Conservation (phyloP, 2,329 filamentous ascomycete genomes). For the Coleophoma eucalyptorum region DNA sequence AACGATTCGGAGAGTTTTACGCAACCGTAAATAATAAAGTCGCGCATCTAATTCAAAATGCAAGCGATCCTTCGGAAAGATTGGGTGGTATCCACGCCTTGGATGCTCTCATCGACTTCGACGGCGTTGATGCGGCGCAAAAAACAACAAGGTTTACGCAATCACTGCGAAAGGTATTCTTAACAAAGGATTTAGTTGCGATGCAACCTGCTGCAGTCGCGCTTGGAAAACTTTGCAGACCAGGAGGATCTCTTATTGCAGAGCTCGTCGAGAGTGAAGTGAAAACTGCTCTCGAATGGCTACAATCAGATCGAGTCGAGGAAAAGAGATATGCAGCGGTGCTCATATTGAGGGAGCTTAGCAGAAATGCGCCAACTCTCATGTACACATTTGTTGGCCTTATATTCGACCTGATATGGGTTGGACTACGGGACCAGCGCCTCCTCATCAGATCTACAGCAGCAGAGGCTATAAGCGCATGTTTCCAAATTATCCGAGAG, state of each 20-base stretch:
- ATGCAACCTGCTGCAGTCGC: constrained; percentile 89
- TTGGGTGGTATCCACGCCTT: constrained; percentile 90
- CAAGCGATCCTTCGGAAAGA: constrained; percentile 81
- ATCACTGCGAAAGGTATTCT: constrained; percentile 81
- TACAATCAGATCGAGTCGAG: constrained; percentile 92
- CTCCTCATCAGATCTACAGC: constrained; percentile 90
- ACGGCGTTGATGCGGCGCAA: constrained; percentile 86
- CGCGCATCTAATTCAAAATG: constrained; percentile 74
- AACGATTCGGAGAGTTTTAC: constrained; percentile 73
- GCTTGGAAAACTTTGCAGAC: constrained; percentile 84
- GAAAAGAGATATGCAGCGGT: constrained; percentile 91
- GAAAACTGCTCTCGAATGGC: constrained; percentile 92
- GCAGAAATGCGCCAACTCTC: constrained; percentile 87
- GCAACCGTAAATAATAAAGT: constrained; percentile 63
- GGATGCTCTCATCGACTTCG: constrained; percentile 91
- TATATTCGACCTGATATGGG: constrained; percentile 95
- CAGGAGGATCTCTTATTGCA: constrained; percentile 89
- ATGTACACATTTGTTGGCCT: constrained; percentile 95
- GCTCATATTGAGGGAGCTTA: constrained; percentile 83
- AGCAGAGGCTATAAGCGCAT: constrained; percentile 88
- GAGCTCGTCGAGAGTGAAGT: constrained; percentile 96
- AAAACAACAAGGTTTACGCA: constrained; percentile 95
- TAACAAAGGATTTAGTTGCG: constrained; percentile 85
- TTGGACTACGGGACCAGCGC: constrained; percentile 83
- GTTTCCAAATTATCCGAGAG: constrained; percentile 92